Evolutionary conservation across 768 basidiomycete genomes (phyloP).

Genomic region (Neoboletus magnificus): DNA sequence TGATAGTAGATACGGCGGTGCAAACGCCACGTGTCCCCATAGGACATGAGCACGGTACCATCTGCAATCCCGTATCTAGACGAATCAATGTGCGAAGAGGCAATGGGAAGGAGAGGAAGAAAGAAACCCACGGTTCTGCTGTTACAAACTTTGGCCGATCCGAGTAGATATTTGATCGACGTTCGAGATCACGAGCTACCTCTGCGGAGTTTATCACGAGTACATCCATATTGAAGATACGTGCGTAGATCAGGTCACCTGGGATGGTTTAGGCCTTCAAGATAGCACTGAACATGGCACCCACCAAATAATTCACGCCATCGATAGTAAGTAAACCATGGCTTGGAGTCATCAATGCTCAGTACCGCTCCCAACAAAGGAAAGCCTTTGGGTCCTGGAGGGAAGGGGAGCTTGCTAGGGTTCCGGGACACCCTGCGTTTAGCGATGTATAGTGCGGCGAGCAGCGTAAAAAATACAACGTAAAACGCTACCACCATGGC

Average conservation of each 20-base stretch:
- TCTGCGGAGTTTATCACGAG: slow-evolving; percentile 31
- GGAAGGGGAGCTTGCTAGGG: slow-evolving; percentile 27
- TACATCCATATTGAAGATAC: slow-evolving; percentile 21
- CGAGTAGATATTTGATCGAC: slow-evolving; percentile 32
- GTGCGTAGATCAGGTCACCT: slow-evolving; percentile 25
- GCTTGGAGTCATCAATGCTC: slow-evolving; percentile 25
- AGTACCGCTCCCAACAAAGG: slow-evolving; percentile 28
- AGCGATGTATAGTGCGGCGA: slow-evolving; percentile 11
- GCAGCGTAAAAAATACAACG: slow-evolving; percentile 1
- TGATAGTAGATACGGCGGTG: slow-evolving; percentile 36
- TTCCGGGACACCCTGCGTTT: background rate
- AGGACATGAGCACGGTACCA: slow-evolving; percentile 34
- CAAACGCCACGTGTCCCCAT: slow-evolving; percentile 39
- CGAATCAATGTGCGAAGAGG: background rate
- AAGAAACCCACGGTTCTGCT: slow-evolving; percentile 16
- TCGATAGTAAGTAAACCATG: slow-evolving; percentile 34
- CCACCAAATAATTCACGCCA: slow-evolving; percentile 30
- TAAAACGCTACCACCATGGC: slow-evolving; percentile 1
- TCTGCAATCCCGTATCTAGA: slow-evolving; percentile 35
- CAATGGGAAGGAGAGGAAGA: background rate
- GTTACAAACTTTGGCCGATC: slow-evolving; percentile 29
- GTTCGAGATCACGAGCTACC: slow-evolving; percentile 27
- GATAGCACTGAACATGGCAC: background rate
- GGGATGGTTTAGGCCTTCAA: background rate
- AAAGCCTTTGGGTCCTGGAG: slow-evolving; percentile 51